Percentiles rank a stretch among this genome's conserved stretches.
phyloP scores from a whole-genome alignment of 768 basidiomycete species.

The Wakefieldia striispora region DNA sequence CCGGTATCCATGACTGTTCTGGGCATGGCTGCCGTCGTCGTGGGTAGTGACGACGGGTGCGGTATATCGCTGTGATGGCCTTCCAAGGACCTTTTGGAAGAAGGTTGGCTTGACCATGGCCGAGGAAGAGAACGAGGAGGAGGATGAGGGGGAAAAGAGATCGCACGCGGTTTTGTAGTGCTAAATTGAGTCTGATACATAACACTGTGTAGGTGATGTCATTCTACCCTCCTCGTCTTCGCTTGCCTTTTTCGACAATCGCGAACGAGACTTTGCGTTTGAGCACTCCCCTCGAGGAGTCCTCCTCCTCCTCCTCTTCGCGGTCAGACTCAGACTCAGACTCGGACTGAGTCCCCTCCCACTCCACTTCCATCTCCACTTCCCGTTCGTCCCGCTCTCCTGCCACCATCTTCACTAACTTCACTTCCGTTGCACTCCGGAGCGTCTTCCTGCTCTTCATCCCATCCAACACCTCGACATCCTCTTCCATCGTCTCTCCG shows the following conservation, averaged over 20 bases:
- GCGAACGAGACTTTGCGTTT: slow-evolving; percentile 51
- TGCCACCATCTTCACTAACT: slow-evolving; percentile 53
- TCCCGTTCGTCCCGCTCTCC: slow-evolving; percentile 34
- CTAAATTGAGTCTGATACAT: slow-evolving; percentile 20
- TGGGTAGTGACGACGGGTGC: slow-evolving; percentile 15
- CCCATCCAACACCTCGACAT: slow-evolving; percentile 48
- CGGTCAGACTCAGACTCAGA: too few species aligned
- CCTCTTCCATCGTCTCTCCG: slow-evolving; percentile 28
- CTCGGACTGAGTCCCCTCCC: slow-evolving; percentile 39
- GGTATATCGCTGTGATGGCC: slow-evolving; percentile 63
- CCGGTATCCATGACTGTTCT: slow-evolving; percentile 5
- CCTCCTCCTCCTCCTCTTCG: slow-evolving; percentile 39
- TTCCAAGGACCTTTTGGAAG: slow-evolving; percentile 57
- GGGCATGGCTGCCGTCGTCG: slow-evolving; percentile 5
- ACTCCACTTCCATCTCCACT: slow-evolving; percentile 35
- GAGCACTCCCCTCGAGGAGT: slow-evolving; percentile 45
- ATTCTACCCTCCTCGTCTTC: neutral
- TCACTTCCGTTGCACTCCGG: slow-evolving; percentile 48
- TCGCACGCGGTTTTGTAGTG: slow-evolving; percentile 21
- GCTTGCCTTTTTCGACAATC: slow-evolving; percentile 12
- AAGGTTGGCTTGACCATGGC: slow-evolving; percentile 56
- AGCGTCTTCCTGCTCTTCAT: slow-evolving; percentile 64
- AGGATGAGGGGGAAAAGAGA: neutral
- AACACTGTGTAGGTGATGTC: slow-evolving; percentile 23
- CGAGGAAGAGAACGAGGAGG: slow-evolving; percentile 1